Conservation (phyloP, 2,329 filamentous ascomycete species). For the Ophiognomonia clavigignenti-juglandacearum region DNA sequence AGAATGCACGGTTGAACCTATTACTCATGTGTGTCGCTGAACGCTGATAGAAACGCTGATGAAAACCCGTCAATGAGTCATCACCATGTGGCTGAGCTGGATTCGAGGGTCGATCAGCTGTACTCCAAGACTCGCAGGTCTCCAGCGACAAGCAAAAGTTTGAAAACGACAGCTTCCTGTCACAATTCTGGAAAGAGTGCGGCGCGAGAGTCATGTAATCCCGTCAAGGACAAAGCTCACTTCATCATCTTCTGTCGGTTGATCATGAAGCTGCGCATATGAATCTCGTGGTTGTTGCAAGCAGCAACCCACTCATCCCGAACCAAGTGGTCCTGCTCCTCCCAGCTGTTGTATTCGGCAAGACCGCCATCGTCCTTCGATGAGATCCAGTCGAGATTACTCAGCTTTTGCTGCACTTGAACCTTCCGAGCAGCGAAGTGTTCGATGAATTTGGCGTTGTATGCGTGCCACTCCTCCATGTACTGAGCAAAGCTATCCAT, state of each 20-base stretch:
- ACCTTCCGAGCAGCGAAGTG: slow-evolving; percentile 51
- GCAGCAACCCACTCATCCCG: slow-evolving; percentile 56
- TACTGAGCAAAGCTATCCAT: slow-evolving; percentile 49
- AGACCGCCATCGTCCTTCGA: slow-evolving; percentile 41
- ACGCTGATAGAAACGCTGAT: too few species aligned
- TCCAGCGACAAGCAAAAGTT: too few species aligned
- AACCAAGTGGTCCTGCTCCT: slow-evolving; percentile 61
- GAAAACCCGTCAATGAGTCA: too few species aligned
- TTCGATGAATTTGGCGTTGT: slow-evolving; percentile 47
- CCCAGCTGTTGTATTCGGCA: slow-evolving; percentile 52
- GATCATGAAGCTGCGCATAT: slow-evolving; percentile 53
- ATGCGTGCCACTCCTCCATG: slow-evolving; percentile 44
- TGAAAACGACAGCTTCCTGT: too few species aligned
- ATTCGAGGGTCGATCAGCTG: too few species aligned
- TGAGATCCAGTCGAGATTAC: slow-evolving; percentile 40
- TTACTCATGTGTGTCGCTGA: too few species aligned
- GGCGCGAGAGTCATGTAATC: neutral
- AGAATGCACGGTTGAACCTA: too few species aligned
- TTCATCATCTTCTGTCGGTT: slow-evolving; percentile 40
- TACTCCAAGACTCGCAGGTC: too few species aligned
- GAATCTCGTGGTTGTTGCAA: slow-evolving; percentile 54
- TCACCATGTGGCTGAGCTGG: too few species aligned
- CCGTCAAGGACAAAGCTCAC: slow-evolving; percentile 16
- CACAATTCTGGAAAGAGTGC: neutral
- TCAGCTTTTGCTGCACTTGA: slow-evolving; percentile 33